Evolutionary conservation across 257 asterid species (phyloP), one percentile per base, ranked within the genome.

Genomic region (Solanum rostratum): DNA sequence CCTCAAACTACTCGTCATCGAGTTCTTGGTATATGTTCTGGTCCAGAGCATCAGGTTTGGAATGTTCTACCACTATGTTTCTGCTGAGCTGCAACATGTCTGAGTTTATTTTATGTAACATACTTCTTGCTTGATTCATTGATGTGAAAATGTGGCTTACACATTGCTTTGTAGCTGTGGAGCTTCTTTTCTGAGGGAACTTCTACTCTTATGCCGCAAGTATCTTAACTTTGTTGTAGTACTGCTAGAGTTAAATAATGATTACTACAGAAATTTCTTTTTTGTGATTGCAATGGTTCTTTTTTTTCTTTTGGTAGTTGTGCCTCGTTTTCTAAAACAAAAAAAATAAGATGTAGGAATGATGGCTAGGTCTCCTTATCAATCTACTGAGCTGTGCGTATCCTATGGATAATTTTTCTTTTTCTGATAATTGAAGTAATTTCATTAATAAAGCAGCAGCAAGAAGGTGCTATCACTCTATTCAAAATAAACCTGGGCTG

Each of bases 1-100:
- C 99, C 98, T 81, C 99, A 96, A 91, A 94, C 99, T 30, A 96
- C 99, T 20, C 87, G 99, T 50, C 98, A 96, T 86, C 96, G 98
- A 41, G 87, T 96, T 87, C 98, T 94, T 76, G 99, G 98, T 30
- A 93, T 96, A 88, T 94, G 97, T 87, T 94, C 99, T 79, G 95
- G 91, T 73, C 76, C 91, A 33, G 96, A 92, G 59, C 95, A 91
- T 90, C 98, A 94, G 98, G 99, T 96, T 86, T 84, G 91, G 2
- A 68, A 43, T 78, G 63, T 49, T 76, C 82, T 27, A 50, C 2
- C 10, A 27, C 46, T 50, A 16, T 50, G 82, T 50, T 78, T 49
- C 82, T 16, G 63, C 82, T 78, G 27, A 50, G 27, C 29, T 50
- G 82, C 82, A 78, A 50, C 82, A 78, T 50, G 46, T 50, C 45